Evolutionary conservation across 2,329 filamentous ascomycete genomes (phyloP).

Genomic region (Fusarium pseudocircinatum): DNA sequence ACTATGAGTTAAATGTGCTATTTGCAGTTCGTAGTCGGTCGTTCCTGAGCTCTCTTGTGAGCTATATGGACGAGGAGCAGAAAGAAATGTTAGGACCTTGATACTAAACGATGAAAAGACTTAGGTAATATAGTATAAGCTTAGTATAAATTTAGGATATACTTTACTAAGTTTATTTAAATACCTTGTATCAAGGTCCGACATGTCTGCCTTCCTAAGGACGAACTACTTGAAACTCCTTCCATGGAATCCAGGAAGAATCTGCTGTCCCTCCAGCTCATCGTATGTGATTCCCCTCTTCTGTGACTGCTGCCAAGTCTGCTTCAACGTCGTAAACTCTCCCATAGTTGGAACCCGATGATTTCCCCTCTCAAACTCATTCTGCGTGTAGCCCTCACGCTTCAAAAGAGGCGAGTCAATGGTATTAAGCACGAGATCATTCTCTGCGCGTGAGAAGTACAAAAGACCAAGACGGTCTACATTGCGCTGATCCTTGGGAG

Average conservation of each 20-base stretch:
- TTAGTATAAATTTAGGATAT: not conserved
- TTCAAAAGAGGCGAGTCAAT: constrained; percentile 52
- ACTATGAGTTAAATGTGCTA: accelerated
- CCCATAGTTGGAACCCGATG: constrained; percentile 49
- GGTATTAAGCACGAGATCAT: constrained; percentile 50
- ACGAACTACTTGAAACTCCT: not conserved
- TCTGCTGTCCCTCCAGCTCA: constrained; percentile 45
- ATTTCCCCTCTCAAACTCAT: constrained; percentile 50
- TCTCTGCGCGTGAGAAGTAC: constrained; percentile 60
- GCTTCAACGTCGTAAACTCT: constrained; percentile 51
- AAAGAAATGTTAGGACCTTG: too few species aligned
- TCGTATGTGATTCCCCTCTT: constrained; percentile 40
- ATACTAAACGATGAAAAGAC: accelerated
- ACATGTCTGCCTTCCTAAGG: accelerated
- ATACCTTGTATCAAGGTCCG: accelerated
- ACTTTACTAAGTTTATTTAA: accelerated
- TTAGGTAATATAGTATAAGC: not conserved
- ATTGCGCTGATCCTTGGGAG: constrained; percentile 54
- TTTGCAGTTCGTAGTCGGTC: accelerated
- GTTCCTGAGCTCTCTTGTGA: too few species aligned
- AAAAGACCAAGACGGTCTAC: constrained; percentile 60
- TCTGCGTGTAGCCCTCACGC: constrained; percentile 46
- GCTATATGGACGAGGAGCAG: too few species aligned
- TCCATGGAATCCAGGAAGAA: constrained; percentile 47
- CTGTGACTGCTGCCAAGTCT: constrained; percentile 47